Evolutionary conservation across 768 basidiomycete species (phyloP), one percentile per base, ranked within the genome.

Genomic region (Phaeotremella fagi): DNA sequence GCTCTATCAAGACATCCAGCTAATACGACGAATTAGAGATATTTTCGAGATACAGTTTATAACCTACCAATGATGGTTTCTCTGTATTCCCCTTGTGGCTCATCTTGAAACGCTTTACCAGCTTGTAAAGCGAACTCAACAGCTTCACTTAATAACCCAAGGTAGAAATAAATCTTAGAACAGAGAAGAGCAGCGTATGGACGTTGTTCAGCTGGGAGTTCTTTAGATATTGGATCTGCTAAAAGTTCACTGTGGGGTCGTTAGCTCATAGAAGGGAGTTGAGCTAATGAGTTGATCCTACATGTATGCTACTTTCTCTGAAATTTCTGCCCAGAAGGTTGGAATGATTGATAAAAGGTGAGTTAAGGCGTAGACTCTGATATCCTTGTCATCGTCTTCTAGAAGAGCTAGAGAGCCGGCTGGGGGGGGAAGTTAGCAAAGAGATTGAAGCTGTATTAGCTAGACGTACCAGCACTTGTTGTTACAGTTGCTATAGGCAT

Each of bases 291-390:
- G n/a, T n/a, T n/a, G n/a, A n/a, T n/a, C n/a, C n/a, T 73, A 89
- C 92, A 98, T 90, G 54, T 84, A 78, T 28, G 86, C 82, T 65
- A 97, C 85, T 71, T 88, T 83, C 75, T 99, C 95, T 63, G 90
- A 91, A 68, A 98, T 94, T 80, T 99, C 95, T 43, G 94, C 86
- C 95, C 95, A 99, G 76, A 97, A 98, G 65, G 88, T 85, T 33
- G 91, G 83, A 5, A 98, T 90, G 41, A 97, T 82, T 15, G 82
- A 77, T 67, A 83, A 86, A 48, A 99, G 80, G 41, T 85, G 81
- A 45, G 82, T 82, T 64, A 99, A 83, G 22, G 95, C 95, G 79
- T 95, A 87, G 65, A 88, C 84, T 70, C 91, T 89, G 73, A 98
- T 85, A 36, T 86, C 77, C 60, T 92, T 88, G 43, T 77, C 87